Conservation (phyloP, 805 yeast genomes). For the Saturnispora zaruensis region DNA sequence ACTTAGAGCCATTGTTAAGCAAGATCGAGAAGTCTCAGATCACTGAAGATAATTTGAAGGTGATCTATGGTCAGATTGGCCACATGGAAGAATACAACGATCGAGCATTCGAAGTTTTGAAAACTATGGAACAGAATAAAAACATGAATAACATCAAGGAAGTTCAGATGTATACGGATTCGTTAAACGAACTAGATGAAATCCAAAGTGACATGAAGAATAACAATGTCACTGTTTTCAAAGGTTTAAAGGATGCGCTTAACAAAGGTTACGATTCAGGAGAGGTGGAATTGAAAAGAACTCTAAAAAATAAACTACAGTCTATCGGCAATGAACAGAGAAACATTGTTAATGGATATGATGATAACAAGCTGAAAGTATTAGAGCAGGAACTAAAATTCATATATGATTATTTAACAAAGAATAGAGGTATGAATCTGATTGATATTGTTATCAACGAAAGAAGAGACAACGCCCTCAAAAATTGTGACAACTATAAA, state of each 20-base stretch:
- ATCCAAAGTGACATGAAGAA: conserved; percentile 13
- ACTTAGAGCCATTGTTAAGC: conserved; percentile 23
- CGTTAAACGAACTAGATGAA: conserved; percentile 29
- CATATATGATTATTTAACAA: conserved; percentile 39
- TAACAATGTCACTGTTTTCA: conserved; percentile 40
- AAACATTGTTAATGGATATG: conserved; percentile 11
- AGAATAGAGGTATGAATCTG: conserved; percentile 21
- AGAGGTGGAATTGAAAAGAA: conserved; percentile 43
- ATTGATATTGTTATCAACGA: conserved; percentile 34
- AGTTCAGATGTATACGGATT: conserved; percentile 36
- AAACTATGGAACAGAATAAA: conserved; percentile 23
- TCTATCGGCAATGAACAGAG: conserved; percentile 18
- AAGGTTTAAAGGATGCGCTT: conserved; percentile 58
- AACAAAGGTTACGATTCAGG: conserved; percentile 47
- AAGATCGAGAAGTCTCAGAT: conserved; percentile 1
- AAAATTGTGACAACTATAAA: conserved; percentile 38
- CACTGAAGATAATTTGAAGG: conserved; percentile 24
- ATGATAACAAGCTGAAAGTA: conserved; percentile 30
- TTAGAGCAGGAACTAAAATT: conserved; percentile 30
- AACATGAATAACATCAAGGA: conserved; percentile 25
- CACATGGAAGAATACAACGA: conserved; percentile 26
- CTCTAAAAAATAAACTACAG: conserved; percentile 38
- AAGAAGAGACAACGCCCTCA: conserved; percentile 29
- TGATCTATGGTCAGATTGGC: conserved; percentile 33
- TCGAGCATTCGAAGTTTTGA: conserved; percentile 1